Conservation (phyloP, 177 flowering plant genomes). For the Vitis hybrid region DNA sequence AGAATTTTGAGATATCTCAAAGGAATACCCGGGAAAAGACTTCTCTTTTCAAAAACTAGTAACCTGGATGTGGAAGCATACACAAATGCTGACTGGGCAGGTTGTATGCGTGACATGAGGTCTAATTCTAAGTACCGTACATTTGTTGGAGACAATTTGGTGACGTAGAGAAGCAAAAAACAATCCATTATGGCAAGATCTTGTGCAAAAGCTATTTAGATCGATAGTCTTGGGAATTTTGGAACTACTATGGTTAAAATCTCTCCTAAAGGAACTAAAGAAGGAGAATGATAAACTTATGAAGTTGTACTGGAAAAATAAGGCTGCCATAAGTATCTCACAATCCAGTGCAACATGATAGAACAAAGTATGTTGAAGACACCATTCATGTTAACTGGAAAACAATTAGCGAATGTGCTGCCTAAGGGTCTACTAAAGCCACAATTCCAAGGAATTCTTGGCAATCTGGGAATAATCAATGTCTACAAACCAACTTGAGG, state of each 20-base stretch:
- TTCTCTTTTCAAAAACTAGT: too few relatives aligned
- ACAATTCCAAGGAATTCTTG: too few relatives aligned
- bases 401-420: neutral
- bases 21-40: too few relatives aligned
- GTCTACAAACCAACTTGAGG: too few relatives aligned
- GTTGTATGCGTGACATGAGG: slow-evolving; percentile 2
- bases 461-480: too few relatives aligned
- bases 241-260: neutral
- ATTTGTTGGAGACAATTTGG: slow-evolving; percentile 11
- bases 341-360: slow-evolving; percentile 1
- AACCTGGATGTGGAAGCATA: too few relatives aligned
- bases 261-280: neutral
- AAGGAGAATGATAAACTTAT: neutral
- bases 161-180: slow-evolving; percentile 3
- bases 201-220: neutral
- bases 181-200: neutral
- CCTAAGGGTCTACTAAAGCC: neutral
- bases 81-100: slow-evolving; percentile 5
- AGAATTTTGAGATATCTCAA: too few relatives aligned
- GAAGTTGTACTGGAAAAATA: neutral
- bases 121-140: slow-evolving; percentile 5
- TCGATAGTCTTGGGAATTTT: neutral
- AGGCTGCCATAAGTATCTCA: neutral
- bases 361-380: neutral
- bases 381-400: neutral